Base-by-base conservation (phyloP, 768 basidiomycete genomes). In the Candolleomyces efflorescens region DNA sequence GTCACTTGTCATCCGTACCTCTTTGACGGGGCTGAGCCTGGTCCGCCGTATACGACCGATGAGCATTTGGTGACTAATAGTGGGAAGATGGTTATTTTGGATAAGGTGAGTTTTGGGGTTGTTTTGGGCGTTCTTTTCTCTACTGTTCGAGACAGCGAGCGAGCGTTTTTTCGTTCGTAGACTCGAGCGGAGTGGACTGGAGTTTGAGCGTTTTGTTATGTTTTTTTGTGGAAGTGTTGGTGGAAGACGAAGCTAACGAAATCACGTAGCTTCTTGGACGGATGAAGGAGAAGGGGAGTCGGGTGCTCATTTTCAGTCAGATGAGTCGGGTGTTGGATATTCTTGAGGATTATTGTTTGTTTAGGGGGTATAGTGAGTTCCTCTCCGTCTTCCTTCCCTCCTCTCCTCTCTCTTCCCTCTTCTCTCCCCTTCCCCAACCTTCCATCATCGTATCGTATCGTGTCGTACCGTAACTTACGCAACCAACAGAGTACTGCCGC, bases 311-410 rank as follows among this genome's bases (percentile, higher is more conserved):
- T 60, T 99, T 99, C 78, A 96, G 93, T 65, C 97, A 98, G 72
- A 98, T 99, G 97, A 95, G 92, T 73, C 88, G 97, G n/a, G 91
- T 98, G 58, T 80, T 98, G 50, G 97, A 99, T 71, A 98, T 99
- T 58, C 71, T 99, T 46, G 96, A 98, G 69, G 96, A 98, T 68
- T 98, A 95, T 71, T 98, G 94, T 71, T 76, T 96, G 59, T 99
- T 98, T 78, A 78, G 95, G 47, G 74, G 75, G 56, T 95, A 90
- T 73, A 87, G 96, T 97, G 65, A 53, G 92, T 77, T n/a, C n/a
- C n/a, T n/a, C n/a, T n/a, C n/a, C 3, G 46, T 36, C 53, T 43
- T 38, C 24, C 23, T 27, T 52, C 12, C 23, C 38, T 12, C 44
- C 45, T 15, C 9, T 51, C 23, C 20, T 27, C 9, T 27, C 9